Percentiles rank a stretch among this genome's conserved stretches.
These are phyloP conservation scores for Schwanniomyces vanrijiae DNA, from an alignment of 805 yeast species.

Conservation along the genomic window DNA sequence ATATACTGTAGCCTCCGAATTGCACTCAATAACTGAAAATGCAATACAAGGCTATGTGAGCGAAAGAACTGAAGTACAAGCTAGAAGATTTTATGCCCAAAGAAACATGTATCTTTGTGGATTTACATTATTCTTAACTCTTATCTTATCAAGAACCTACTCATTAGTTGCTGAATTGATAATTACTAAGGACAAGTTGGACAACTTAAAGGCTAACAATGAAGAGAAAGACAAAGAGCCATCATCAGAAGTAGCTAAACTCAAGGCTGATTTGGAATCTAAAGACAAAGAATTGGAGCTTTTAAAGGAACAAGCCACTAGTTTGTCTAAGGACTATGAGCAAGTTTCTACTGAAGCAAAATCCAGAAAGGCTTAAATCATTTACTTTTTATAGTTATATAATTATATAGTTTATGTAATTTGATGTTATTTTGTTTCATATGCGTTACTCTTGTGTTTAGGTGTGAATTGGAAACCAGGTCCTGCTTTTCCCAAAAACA, in stretches of 20 bases:
- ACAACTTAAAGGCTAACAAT: conserved; percentile 26
- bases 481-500: conserved; percentile 88
- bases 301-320: conserved; percentile 71
- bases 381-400: neutral
- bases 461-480: conserved; percentile 79
- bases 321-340: conserved; percentile 66
- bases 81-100: conserved; percentile 92
- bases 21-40: conserved; percentile 31
- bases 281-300: conserved; percentile 65
- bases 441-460: conserved; percentile 92
- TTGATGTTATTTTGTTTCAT: conserved; percentile 28
- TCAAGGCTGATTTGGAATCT: conserved; percentile 46
- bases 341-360: conserved; percentile 18
- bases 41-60: conserved; percentile 28
- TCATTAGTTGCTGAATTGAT: conserved; percentile 73
- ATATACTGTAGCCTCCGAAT: conserved; percentile 63
- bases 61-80: conserved; percentile 82
- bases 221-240: conserved; percentile 17
- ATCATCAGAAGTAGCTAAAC: conserved; percentile 41
- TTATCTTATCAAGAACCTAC: conserved; percentile 83
- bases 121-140: conserved; percentile 84
- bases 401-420: neutral
- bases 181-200: conserved; percentile 59
- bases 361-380: conserved; percentile 12
- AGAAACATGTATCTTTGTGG: conserved; percentile 96